A percentile compares a stretch with the other conserved stretches of the same genome.
Conservation (phyloP, 2,329 filamentous ascomycete species). For the Trichophyton verrucosum region DNA sequence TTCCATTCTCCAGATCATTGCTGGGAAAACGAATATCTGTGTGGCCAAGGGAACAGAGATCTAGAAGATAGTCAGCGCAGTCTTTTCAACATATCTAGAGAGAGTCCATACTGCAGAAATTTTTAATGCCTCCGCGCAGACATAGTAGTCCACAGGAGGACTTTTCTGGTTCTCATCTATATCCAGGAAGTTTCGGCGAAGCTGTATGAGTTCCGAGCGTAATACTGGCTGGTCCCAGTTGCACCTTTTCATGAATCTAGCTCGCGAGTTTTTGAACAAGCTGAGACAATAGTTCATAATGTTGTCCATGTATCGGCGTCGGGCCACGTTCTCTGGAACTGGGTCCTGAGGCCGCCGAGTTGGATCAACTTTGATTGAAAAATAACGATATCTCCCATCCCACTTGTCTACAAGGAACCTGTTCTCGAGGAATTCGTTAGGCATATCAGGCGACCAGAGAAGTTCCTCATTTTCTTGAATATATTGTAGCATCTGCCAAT, state of each 20-base stretch:
- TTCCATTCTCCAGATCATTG: slow-evolving; percentile 74
- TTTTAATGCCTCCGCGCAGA: slow-evolving; percentile 64
- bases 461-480: slow-evolving; percentile 30
- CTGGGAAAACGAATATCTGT: slow-evolving; percentile 65
- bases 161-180: slow-evolving; percentile 43
- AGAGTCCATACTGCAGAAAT: slow-evolving; percentile 57
- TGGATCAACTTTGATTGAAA: slow-evolving; percentile 30
- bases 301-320: slow-evolving; percentile 40
- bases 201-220: slow-evolving; percentile 57
- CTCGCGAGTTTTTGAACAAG: slow-evolving; percentile 51
- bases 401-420: slow-evolving; percentile 46
- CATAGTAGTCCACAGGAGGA: slow-evolving; percentile 43
- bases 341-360: slow-evolving; percentile 23
- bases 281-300: slow-evolving; percentile 81
- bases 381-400: slow-evolving; percentile 48
- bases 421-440: slow-evolving; percentile 31
- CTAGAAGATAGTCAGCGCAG: slow-evolving; percentile 30
- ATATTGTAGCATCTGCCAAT: slow-evolving; percentile 29
- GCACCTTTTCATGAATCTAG: slow-evolving; percentile 38
- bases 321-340: slow-evolving; percentile 23
- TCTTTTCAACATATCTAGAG: slow-evolving; percentile 7
- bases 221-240: slow-evolving; percentile 67
- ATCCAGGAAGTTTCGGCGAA: slow-evolving; percentile 75
- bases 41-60: slow-evolving; percentile 57
- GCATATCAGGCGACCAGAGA: slow-evolving; percentile 34